Base-by-base conservation (phyloP, 208 protist genomes). In the Strigomonas galati region DNA sequence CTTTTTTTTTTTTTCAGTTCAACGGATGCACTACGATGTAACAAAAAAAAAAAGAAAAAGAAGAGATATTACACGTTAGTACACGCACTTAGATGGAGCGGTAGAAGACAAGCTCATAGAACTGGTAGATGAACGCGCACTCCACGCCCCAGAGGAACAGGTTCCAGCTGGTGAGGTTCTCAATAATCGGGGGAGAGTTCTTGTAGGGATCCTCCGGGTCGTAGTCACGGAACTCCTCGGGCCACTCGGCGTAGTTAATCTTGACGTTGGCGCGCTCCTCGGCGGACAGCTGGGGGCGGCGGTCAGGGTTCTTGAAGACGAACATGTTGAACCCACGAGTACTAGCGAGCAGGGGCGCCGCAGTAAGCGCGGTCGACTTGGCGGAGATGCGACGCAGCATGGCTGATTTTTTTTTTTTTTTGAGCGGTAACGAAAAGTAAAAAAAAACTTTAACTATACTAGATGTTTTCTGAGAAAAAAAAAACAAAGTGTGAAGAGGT, bases 171-270 rank as follows among this genome's bases (percentile, higher is more conserved):
- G 78, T 85, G 53, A 97, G 72, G 40, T 87, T 84, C 65, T 96
- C 88, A 60, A 95, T 88, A 40, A 93, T 79, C 71, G 84, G 79
- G 30, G 92, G 92, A 43, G 71, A 84, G 62, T 95, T 92, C 75
- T 97, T 97, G 82, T 97, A 97, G 26, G 92, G 92, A 71, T 97
- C 92, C 57, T 95, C 81, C 1, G 89, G 89, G 62, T 97, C 92
- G 78, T 85, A 95, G 74, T 97, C 82, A 31, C 79, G 83, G 76
- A 97, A 97, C 74, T 95, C 89, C 55, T 81, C 85, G 17, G 92
- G 92, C 92, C 92, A 97, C 69, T 95, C 78, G 2, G 63, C 78
- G 71, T 97, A 88, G 79, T 97, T 88, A 48, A 97, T 87, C 66
- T 85, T 76, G 56, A 97, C 89, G 69, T 97, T 87, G 15, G 80